phyloP scores from a whole-genome alignment of 179 eudicot species.

The Kewa caespitosa region DNA sequence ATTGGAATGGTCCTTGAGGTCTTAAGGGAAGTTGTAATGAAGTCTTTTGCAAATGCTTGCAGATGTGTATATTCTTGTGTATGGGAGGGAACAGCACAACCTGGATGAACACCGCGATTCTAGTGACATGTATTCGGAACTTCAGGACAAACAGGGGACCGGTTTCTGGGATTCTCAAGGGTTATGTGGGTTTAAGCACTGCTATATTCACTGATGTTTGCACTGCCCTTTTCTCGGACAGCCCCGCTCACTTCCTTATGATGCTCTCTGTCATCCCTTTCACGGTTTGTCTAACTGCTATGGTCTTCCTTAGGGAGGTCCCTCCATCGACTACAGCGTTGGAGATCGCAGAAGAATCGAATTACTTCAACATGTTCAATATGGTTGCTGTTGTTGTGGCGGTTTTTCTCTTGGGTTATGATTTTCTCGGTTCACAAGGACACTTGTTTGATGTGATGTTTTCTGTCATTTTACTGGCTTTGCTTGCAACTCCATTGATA shows the following conservation, averaged over 20 bases:
- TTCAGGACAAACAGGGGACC: constrained; percentile 90
- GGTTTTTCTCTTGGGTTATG: constrained; percentile 58
- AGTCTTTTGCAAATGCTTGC: constrained; percentile 15
- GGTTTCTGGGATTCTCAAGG: constrained; percentile 85
- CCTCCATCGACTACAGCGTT: constrained; percentile 51
- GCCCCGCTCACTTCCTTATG: constrained; percentile 61
- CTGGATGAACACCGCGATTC: constrained; percentile 99
- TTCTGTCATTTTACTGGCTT: constrained; percentile 43
- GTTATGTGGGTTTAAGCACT: constrained; percentile 89
- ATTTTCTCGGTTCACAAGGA: constrained; percentile 57
- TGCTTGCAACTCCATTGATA: constrained; percentile 62
- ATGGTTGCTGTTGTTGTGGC: constrained; percentile 70
- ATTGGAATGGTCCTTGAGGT: not conserved
- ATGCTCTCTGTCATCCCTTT: constrained; percentile 74
- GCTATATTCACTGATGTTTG: constrained; percentile 94
- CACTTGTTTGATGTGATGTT: constrained; percentile 38
- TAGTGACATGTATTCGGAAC: constrained; percentile 87
- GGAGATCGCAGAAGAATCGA: constrained; percentile 51
- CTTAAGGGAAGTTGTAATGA: not conserved
- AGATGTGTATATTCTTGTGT: constrained; percentile 94
- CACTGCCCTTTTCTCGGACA: constrained; percentile 59
- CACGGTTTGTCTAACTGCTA: constrained; percentile 62
- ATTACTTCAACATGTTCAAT: constrained; percentile 65
- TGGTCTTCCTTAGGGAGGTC: constrained; percentile 67
- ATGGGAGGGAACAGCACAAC: constrained; percentile 99